Conservation (phyloP, 768 basidiomycete genomes). For the Dioszegia aurantiaca region DNA sequence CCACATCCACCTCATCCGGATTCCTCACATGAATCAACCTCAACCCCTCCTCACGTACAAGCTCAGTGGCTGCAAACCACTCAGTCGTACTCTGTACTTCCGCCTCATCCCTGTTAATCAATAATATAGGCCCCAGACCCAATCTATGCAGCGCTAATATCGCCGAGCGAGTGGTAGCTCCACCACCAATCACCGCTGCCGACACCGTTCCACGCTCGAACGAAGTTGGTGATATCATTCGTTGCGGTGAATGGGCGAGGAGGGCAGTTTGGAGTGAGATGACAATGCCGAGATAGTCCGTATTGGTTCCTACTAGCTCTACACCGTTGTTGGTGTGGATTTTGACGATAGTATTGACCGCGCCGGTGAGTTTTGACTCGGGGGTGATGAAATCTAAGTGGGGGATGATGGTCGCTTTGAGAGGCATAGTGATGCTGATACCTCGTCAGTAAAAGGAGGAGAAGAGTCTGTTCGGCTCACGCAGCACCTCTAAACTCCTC, state of each 20-base stretch:
- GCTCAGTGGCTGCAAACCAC: background rate
- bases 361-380: slow-evolving; percentile 10
- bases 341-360: slow-evolving; percentile 16
- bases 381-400: slow-evolving; percentile 4
- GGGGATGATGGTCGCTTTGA: slow-evolving; percentile 9
- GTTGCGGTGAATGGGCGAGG: background rate
- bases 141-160: slow-evolving; percentile 4
- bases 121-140: slow-evolving; percentile 8
- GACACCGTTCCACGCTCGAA: background rate
- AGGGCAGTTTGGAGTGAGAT: slow-evolving; percentile 3
- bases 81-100: slow-evolving; percentile 6
- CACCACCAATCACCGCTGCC: slow-evolving; percentile 14
- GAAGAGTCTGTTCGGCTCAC: background rate
- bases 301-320: slow-evolving; percentile 13
- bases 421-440: slow-evolving; percentile 11
- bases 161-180: slow-evolving; percentile 15
- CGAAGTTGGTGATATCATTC: background rate
- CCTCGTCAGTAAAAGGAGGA: no score
- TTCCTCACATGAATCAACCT: slow-evolving; percentile 5
- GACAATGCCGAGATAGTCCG: slow-evolving; percentile 10
- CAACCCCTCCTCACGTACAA: background rate
- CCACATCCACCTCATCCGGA: background rate
- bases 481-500: background rate
- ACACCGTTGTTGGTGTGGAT: background rate
- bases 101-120: slow-evolving; percentile 9